Base-by-base conservation (phyloP, 371 early-diverging fungal species). In the Haplosporangium sp. region DNA sequence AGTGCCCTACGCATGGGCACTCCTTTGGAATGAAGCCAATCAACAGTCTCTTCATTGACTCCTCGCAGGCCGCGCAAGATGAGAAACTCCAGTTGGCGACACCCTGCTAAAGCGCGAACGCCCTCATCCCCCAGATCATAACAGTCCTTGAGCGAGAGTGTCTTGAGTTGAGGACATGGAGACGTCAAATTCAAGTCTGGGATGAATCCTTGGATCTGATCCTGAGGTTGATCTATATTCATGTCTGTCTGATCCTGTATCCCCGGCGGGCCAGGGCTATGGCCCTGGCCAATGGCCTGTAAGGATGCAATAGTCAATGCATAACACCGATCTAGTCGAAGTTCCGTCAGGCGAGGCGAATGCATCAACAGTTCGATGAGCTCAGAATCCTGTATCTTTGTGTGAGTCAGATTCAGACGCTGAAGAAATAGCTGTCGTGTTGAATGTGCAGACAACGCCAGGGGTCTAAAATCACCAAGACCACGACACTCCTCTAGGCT, bases 261-360 rank as follows among this genome's bases (percentile, higher is more conserved):
- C 2, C 10, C 42, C 48, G 14, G 50, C 45, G 16, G 21, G 3
- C 13, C 38, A 13, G 37, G 54, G n/a, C 13, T 12, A 23, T 45
- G 50, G 2, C 69, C 59, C 16, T 48, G 55, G 1, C 73, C 80
- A 37, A 79, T 67, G 41, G 65, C 69, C 37, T 45, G 55, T 21
- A 79, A 20, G 0, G 73, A 64, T 9, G 51, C 51, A 1, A 13
- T 62, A 8, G 80, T 79, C 38, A 79, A 36, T 5, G 41, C 20
- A 50, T 79, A 79, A 47, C 80, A 79, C 47, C 69, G 80, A 10
- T 79, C 80, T 10, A 79, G 51, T 9, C 73, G 69, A 6, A 79
- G 52, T 23, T 79, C 80, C 42, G 62, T 54, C 5, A 79, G 48
- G 12, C 58, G 50, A 8, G 69, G 73, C 11, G 73, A 68, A 12